Evolutionary conservation across 768 basidiomycete species (phyloP).

Genomic region (Lanmaoa rubissima): DNA sequence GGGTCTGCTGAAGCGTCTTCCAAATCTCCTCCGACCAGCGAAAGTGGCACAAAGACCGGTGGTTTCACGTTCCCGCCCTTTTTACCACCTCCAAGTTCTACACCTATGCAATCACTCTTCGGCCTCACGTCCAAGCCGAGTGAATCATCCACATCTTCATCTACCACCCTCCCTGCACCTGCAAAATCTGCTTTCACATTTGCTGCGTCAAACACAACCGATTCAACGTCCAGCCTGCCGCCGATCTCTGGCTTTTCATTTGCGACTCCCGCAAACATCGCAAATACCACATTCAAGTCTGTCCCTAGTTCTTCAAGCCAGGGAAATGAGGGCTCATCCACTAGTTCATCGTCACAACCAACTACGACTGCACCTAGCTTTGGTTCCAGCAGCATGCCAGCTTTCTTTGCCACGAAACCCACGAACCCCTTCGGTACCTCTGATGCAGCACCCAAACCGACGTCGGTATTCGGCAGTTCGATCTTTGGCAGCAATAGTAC

Average conservation of each 20-base stretch:
- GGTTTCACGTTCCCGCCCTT: slow-evolving; percentile 29
- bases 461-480: slow-evolving; percentile 25
- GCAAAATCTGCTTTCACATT: slow-evolving; percentile 34
- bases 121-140: slow-evolving; percentile 17
- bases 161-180: slow-evolving; percentile 16
- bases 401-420: slow-evolving; percentile 24
- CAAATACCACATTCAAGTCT: slow-evolving; percentile 8
- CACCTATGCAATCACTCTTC: slow-evolving; percentile 12
- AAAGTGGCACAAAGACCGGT: slow-evolving; percentile 17
- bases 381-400: slow-evolving; percentile 17
- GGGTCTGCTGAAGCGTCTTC: slow-evolving; percentile 17
- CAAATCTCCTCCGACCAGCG: slow-evolving; percentile 12
- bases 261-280: slow-evolving; percentile 2
- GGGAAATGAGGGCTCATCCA: slow-evolving; percentile 7
- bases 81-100: slow-evolving; percentile 19
- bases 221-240: slow-evolving; percentile 4
- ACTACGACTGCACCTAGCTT: slow-evolving; percentile 13
- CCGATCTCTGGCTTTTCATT: slow-evolving; percentile 23
- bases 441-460: slow-evolving; percentile 24
- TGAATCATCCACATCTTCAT: slow-evolving; percentile 11
- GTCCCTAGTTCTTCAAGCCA: slow-evolving; percentile 8
- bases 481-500: slow-evolving; percentile 22
- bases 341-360: slow-evolving; percentile 9
- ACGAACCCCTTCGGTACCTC: slow-evolving; percentile 16
- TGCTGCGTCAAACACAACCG: slow-evolving; percentile 7